phyloP scores from a whole-genome alignment of 495 filamentous ascomycete species.

The Penicillium soppii region DNA sequence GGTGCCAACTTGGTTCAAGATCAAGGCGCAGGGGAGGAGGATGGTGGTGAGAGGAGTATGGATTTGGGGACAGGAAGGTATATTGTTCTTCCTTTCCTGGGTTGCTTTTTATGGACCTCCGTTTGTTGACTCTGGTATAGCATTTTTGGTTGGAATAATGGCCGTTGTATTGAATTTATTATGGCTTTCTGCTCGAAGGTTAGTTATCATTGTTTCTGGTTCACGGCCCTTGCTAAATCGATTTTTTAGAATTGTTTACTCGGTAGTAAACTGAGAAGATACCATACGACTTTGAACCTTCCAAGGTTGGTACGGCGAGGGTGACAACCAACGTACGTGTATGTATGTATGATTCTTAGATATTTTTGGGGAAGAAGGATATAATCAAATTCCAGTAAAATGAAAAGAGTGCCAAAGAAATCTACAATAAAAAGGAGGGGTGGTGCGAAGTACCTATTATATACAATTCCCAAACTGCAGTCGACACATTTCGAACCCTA shows the following conservation, averaged over 20 bases:
- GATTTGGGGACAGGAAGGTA: conserved; percentile 31
- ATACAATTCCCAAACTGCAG: too few species aligned
- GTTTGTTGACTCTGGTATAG: background rate
- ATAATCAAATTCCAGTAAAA: too few species aligned
- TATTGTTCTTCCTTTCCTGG: conserved; percentile 9
- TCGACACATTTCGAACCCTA: too few species aligned
- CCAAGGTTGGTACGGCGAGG: too few species aligned
- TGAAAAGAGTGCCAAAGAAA: too few species aligned
- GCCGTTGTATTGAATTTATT: conserved; percentile 3
- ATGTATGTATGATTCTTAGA: too few species aligned
- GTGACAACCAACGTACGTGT: too few species aligned
- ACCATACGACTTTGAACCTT: background rate
- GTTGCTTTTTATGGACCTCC: too few species aligned
- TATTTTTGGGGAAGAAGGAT: too few species aligned
- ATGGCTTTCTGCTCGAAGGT: background rate
- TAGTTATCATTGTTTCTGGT: background rate
- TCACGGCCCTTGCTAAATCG: background rate
- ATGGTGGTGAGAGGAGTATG: conserved; percentile 8
- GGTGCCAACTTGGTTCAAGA: conserved; percentile 35
- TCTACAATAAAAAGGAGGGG: too few species aligned
- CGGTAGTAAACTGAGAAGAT: background rate
- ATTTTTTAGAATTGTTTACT: background rate
- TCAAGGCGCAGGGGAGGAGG: conserved; percentile 7
- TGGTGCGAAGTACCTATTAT: too few species aligned
- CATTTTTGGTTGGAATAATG: background rate